Base-by-base conservation (phyloP, 2,329 filamentous ascomycete genomes). In the Fusarium hainanense region DNA sequence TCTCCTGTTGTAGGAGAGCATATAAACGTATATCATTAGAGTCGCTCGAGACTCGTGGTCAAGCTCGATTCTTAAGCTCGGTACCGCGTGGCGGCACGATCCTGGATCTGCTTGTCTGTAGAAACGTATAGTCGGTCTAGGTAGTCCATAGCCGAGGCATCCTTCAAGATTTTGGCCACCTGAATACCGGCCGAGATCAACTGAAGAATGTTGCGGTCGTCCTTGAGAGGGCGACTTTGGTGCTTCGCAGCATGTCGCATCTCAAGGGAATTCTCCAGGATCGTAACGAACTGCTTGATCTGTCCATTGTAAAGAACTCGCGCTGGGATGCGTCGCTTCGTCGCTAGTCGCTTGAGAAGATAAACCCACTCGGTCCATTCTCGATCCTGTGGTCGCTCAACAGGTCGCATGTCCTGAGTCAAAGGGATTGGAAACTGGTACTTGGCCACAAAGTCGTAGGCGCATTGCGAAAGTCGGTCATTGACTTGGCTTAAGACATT, bases 291-390 rank as follows among this genome's bases (percentile, higher is more conserved):
- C 80, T 96, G 93, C 82, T 95, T 96, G 81, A 97, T 97, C 81
- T 97, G 93, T 63, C 92, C 92, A 78, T 96, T 93, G 83, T 95
- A 96, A 44, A 97, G 84, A 21, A 96, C 92, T 58, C 93, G 86
- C 48, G 93, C 92, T 8, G 93, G 93, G 72, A 97, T 95, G 67
- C 93, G 89, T 71, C 93, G 88, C 82, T 95, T 96, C 34, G 93
- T 97, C 32, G 93, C 93, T 62, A 97, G 86, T 51, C 93, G 87
- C 82, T 96, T 96, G 72, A 97, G 85, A 62, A 97, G 87, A 79
- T 94, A 93, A 58, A 95, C 93, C 93, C 93, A 97, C 81, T 97
- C 93, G 47, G 92, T 95, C 93, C 93, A 97, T 79, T 96, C 93
- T 67, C 92, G 87, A 80, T 94, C 92, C 75, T 90, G 89, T 32